Percentiles rank a stretch among this genome's conserved stretches.
Evolutionary conservation across 768 basidiomycete genomes (phyloP).

Genomic region (Pisolithus sp.): DNA sequence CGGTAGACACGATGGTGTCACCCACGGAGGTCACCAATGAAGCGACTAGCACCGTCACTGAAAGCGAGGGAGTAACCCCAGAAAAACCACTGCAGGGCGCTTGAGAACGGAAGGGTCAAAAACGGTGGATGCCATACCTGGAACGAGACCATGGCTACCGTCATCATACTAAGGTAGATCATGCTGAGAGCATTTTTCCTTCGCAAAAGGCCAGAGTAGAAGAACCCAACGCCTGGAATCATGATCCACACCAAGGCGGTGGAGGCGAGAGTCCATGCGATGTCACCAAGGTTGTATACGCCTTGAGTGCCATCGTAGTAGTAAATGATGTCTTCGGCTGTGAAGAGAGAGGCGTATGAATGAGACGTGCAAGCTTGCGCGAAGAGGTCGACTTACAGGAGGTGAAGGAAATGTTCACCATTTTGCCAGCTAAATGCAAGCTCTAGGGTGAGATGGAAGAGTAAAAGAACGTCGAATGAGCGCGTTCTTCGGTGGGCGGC

Average conservation of each 20-base stretch:
- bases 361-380: background rate
- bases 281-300: conserved; percentile 57
- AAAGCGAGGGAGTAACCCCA: conserved; percentile 96
- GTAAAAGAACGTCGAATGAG: background rate
- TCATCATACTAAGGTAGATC: conserved; percentile 76
- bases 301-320: conserved; percentile 15
- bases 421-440: conserved; percentile 9
- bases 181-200: conserved; percentile 92
- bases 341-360: background rate
- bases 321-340: conserved; percentile 37
- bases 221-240: conserved; percentile 81
- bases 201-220: conserved; percentile 86
- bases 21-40: conserved; percentile 81
- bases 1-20: conserved; percentile 1
- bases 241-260: conserved; percentile 83
- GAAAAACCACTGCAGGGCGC: conserved; percentile 75
- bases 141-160: conserved; percentile 75
- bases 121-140: conserved; percentile 43
- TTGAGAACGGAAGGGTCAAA: conserved; percentile 2
- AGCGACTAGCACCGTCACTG: conserved; percentile 65
- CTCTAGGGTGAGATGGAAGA: background rate
- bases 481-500: background rate
- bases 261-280: conserved; percentile 62
- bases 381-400: conserved; percentile 26
- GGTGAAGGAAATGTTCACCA: conserved; percentile 42